Percentiles rank a stretch among this genome's conserved stretches.
Conservation (phyloP, 2,329 filamentous ascomycete genomes). For the Xenosphaeropsis pyriputrescens region DNA sequence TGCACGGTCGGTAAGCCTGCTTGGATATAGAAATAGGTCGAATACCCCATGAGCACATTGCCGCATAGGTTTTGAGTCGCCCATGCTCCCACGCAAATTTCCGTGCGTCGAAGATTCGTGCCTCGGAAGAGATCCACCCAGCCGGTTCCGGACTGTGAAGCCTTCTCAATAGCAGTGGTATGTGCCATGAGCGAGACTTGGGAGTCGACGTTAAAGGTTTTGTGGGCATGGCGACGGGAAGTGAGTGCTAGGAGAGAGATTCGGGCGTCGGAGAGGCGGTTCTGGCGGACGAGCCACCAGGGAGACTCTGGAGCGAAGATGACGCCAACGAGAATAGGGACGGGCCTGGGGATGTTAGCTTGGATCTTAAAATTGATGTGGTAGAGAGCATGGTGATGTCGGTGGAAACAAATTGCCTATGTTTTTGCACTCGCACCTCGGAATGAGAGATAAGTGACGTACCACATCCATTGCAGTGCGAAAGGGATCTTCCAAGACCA, state of each 20-base stretch:
- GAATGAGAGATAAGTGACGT: no score
- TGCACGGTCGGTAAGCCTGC: slow-evolving; percentile 60
- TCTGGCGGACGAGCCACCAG: slow-evolving; percentile 33
- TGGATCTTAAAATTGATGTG: no score
- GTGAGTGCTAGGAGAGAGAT: slow-evolving; percentile 17
- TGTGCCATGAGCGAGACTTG: slow-evolving; percentile 40
- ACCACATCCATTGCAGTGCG: slow-evolving; percentile 31
- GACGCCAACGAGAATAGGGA: slow-evolving; percentile 30
- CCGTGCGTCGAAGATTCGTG: slow-evolving; percentile 34
- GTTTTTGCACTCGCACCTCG: no score
- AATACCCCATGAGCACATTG: slow-evolving; percentile 49
- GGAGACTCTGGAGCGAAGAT: slow-evolving; percentile 32
- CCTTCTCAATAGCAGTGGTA: slow-evolving; percentile 39
- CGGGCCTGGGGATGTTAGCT: slow-evolving; percentile 11
- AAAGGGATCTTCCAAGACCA: slow-evolving; percentile 32
- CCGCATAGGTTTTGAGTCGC: slow-evolving; percentile 49
- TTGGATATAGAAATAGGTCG: slow-evolving; percentile 44
- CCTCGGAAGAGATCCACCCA: slow-evolving; percentile 35
- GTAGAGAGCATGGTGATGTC: no score
- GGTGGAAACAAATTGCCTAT: no score
- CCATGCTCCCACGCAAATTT: slow-evolving; percentile 45
- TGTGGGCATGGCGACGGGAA: slow-evolving; percentile 22
- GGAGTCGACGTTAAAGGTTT: slow-evolving; percentile 29
- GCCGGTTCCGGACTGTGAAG: slow-evolving; percentile 25
- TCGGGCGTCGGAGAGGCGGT: slow-evolving; percentile 28